These are phyloP conservation scores for Lachancea waltii DNA, from an alignment of 805 yeast species.

Conservation along the genomic window DNA sequence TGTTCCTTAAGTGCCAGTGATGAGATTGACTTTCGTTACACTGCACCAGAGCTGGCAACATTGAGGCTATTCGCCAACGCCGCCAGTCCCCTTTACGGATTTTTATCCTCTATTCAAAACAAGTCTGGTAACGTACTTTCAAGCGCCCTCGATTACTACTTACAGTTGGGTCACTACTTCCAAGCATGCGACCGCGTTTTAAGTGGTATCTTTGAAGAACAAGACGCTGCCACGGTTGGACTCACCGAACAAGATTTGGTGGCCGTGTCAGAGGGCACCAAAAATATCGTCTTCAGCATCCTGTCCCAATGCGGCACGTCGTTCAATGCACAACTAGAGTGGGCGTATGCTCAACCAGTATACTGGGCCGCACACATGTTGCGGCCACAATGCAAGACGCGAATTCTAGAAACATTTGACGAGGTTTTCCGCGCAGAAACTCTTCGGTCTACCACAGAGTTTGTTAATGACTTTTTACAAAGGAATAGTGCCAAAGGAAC, in stretches of 20 bases:
- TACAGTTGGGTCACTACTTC: constrained; percentile 12
- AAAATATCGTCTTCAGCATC: constrained; percentile 3
- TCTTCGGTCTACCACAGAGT: constrained; percentile 5
- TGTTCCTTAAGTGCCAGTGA: background rate
- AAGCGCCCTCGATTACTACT: constrained; percentile 7
- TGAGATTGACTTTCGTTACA: background rate
- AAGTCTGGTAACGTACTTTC: background rate
- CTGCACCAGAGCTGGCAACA: background rate
- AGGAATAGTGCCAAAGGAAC: background rate
- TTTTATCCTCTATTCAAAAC: background rate
- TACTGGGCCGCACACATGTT: constrained; percentile 15
- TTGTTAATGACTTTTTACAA: constrained; percentile 6
- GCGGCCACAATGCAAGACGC: constrained; percentile 12
- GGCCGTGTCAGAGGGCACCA: constrained; percentile 6
- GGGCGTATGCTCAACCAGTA: constrained; percentile 11
- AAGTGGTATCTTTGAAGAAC: constrained; percentile 9
- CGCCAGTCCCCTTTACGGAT: background rate
- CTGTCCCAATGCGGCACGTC: constrained; percentile 9
- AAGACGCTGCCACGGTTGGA: constrained; percentile 7
- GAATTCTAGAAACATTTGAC: constrained; percentile 5
- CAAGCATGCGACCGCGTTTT: constrained; percentile 8
- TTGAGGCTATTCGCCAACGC: background rate
- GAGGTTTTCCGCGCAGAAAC: constrained; percentile 1
- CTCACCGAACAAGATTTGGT: constrained; percentile 9
- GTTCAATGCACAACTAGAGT: constrained; percentile 7